Evolutionary conservation across 208 protist genomes (phyloP).

Genomic region (Endotrypanum monterogeii): DNA sequence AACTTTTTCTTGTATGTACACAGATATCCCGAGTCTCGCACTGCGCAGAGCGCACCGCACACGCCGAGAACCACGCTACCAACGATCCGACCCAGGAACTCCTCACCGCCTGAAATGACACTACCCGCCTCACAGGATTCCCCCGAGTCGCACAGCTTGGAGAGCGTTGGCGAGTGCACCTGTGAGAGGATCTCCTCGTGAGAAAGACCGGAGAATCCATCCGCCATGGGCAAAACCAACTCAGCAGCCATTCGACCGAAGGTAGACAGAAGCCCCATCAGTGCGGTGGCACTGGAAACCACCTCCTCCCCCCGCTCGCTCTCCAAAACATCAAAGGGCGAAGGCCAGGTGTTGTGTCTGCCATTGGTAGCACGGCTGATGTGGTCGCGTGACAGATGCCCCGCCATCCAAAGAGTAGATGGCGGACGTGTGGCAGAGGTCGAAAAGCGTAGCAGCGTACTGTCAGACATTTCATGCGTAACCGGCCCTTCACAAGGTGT

Average conservation of each 20-base stretch:
- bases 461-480: background rate
- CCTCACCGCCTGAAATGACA: background rate
- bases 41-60: conserved; percentile 11
- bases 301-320: conserved; percentile 5
- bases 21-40: conserved; percentile 1
- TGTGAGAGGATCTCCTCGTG: background rate
- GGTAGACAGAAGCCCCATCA: conserved; percentile 11
- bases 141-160: background rate
- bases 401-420: conserved; percentile 7
- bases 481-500: background rate
- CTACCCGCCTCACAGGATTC: background rate
- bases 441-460: background rate
- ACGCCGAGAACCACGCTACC: conserved; percentile 12
- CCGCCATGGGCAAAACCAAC: background rate
- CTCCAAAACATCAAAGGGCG: background rate
- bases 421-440: background rate
- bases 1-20: background rate
- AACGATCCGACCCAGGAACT: conserved; percentile 9
- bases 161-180: background rate
- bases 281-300: background rate
- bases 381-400: background rate
- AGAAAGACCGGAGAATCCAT: background rate
- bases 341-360: background rate
- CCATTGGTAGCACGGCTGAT: background rate
- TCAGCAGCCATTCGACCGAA: conserved; percentile 8